Evolutionary conservation across 129 eudicot genomes (phyloP), one percentile per base, ranked within the genome.

Genomic region (Flaveria bidentis): DNA sequence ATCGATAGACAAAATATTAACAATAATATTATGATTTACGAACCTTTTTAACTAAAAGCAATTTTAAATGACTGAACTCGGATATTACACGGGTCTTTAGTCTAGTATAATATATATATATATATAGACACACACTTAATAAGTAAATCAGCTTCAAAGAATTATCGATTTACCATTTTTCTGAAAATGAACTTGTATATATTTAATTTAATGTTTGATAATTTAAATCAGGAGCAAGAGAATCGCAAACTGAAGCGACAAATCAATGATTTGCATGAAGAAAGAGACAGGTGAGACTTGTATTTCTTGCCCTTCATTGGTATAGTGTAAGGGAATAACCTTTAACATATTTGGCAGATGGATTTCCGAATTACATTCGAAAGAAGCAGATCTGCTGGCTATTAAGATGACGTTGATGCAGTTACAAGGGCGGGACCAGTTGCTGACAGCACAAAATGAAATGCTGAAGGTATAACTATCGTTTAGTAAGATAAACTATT

Each of bases 371-470:
- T 73, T 87, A 57, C 64, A 87, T 51, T 80, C 71, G 68, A 82
- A 62, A 82, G 87, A 92, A 69, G 82, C 90, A 28, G 89, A 87
- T 51, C 77, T 82, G 46, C 82, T 89, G 57, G 77, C 85, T 26
- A 70, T 81, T 55, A 82, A 86, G 77, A 81, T 92, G 84, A 78
- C 74, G 6, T 45, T 89, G 23, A 91, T 87, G 73, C 96, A 89
- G 63, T 61, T 92, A 65, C 87, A 86, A 73, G 92, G 89, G 56
- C 82, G 96, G 26, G 97, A 87, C 51, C 92, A 86, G 84, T 70
- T 87, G 82, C 76, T 92, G 44, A 81, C 82, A 39, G 93, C 96
- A 65, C 92, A 92, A 84, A 92, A 92, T 76, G 86, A 92, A 41
- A 89, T 92, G 96, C 80, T 92, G 23, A 92, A 89, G 89, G 97